Evolutionary conservation across 169 alveolate genomes (phyloP).

Genomic region (Pseudocohnilembus persalinus): DNA sequence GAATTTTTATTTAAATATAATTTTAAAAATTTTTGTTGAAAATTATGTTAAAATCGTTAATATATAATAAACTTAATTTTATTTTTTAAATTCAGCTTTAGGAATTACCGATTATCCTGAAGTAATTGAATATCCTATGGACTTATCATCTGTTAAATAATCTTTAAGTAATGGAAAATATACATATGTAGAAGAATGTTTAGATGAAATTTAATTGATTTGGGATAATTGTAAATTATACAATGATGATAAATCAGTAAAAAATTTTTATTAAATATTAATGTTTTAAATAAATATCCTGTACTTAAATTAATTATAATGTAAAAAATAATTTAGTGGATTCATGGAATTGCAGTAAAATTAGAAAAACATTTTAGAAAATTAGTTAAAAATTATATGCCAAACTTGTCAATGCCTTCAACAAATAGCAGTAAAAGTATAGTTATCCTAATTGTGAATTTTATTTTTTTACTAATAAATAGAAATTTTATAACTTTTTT

Average conservation of each 20-base stretch:
- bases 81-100: slow-evolving; percentile 18
- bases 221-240: slow-evolving; percentile 72
- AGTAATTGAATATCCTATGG: slow-evolving; percentile 65
- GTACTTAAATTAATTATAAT: too few species aligned
- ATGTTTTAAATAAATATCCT: too few species aligned
- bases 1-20: neutral
- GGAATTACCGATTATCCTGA: slow-evolving; percentile 56
- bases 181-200: slow-evolving; percentile 53
- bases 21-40: too few species aligned
- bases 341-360: slow-evolving; percentile 38
- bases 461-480: neutral
- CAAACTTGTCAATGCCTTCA: neutral
- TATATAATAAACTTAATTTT: neutral
- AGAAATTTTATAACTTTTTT: neutral
- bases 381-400: slow-evolving; percentile 36
- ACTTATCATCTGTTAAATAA: slow-evolving; percentile 45
- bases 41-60: too few species aligned
- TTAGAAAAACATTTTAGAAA: slow-evolving; percentile 37
- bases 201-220: slow-evolving; percentile 62
- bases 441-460: neutral
- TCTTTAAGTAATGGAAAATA: slow-evolving; percentile 46
- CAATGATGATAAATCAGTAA: slow-evolving; percentile 43
- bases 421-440: neutral
- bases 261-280: neutral
- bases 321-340: slow-evolving; percentile 20